These are phyloP conservation scores for Dendrobium chrysotoxum DNA, from an alignment of 106 monocot species.

Conservation along the genomic window DNA sequence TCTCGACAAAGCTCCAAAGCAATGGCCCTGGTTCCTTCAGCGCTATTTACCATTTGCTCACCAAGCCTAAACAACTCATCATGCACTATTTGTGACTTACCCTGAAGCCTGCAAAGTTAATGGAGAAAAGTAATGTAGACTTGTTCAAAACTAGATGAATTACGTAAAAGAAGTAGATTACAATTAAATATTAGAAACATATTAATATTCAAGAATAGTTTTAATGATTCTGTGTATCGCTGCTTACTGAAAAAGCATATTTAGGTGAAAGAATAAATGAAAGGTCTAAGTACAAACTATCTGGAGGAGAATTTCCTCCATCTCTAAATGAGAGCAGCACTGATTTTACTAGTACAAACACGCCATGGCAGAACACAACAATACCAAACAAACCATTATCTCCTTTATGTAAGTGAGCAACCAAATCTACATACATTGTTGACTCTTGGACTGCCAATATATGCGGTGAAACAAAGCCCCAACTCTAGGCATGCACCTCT, in stretches of 20 bases:
- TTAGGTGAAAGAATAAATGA: slow-evolving; percentile 3
- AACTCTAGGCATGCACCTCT: background rate
- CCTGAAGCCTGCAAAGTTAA: slow-evolving; percentile 55
- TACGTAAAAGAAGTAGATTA: background rate
- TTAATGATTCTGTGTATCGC: background rate
- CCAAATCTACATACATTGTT: background rate
- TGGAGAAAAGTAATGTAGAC: background rate
- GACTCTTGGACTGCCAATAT: background rate
- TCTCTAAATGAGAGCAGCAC: background rate
- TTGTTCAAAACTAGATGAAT: background rate
- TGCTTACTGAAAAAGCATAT: background rate
- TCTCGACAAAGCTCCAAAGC: slow-evolving; percentile 91
- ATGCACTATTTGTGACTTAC: slow-evolving; percentile 83
- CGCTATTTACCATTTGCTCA: slow-evolving; percentile 80
- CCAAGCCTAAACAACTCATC: slow-evolving; percentile 80
- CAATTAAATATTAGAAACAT: background rate
- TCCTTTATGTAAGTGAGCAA: background rate
- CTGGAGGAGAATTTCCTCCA: background rate
- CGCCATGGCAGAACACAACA: background rate
- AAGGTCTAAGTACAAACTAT: background rate
- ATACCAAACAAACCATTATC: background rate
- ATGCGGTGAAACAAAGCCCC: background rate
- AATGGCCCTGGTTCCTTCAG: slow-evolving; percentile 90
- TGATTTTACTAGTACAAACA: background rate
- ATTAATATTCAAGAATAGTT: background rate